Percentiles rank a stretch among this genome's conserved stretches.
These are phyloP conservation scores for Penicillium lividum DNA, from an alignment of 495 filamentous ascomycete species.

Conservation along the genomic window DNA sequence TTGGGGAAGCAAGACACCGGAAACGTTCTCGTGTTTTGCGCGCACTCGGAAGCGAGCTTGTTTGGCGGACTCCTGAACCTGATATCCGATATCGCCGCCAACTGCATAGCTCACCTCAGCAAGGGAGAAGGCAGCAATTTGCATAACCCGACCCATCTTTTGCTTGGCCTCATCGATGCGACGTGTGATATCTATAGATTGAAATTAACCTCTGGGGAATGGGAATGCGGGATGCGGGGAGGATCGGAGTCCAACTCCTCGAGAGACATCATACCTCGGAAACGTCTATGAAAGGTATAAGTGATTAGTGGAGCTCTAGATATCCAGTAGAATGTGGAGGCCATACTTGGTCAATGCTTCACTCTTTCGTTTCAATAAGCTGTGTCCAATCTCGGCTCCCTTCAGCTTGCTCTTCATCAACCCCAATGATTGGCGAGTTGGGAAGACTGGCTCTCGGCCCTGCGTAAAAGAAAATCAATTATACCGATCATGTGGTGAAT, in stretches of 20 bases:
- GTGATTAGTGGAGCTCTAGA: slow-evolving; percentile 14
- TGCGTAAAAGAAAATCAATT: slow-evolving; percentile 9
- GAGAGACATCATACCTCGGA: slow-evolving; percentile 65
- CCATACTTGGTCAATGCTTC: slow-evolving; percentile 88
- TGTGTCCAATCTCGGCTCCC: slow-evolving; percentile 89
- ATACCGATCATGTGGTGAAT: neutral
- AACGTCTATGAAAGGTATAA: slow-evolving; percentile 58
- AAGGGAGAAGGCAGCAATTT: slow-evolving; percentile 95
- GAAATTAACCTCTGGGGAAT: slow-evolving; percentile 29
- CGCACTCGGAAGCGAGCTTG: slow-evolving; percentile 87
- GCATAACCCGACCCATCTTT: slow-evolving; percentile 99
- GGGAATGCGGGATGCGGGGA: slow-evolving; percentile 17
- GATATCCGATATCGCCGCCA: slow-evolving; percentile 92
- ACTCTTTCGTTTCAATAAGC: slow-evolving; percentile 85
- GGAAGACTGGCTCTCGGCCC: slow-evolving; percentile 86
- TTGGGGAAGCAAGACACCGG: slow-evolving; percentile 86
- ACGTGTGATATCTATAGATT: slow-evolving; percentile 78
- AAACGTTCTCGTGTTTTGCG: slow-evolving; percentile 97
- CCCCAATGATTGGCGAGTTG: slow-evolving; percentile 93
- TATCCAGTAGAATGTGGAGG: slow-evolving; percentile 3
- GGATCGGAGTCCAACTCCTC: slow-evolving; percentile 15
- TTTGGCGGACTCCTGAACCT: slow-evolving; percentile 94
- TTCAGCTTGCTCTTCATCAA: slow-evolving; percentile 99
- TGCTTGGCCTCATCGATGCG: slow-evolving; percentile 98
- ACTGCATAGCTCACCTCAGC: slow-evolving; percentile 98